Conservation (phyloP, 371 early-diverging fungal genomes). For the Homolaphlyctis polyrhiza region DNA sequence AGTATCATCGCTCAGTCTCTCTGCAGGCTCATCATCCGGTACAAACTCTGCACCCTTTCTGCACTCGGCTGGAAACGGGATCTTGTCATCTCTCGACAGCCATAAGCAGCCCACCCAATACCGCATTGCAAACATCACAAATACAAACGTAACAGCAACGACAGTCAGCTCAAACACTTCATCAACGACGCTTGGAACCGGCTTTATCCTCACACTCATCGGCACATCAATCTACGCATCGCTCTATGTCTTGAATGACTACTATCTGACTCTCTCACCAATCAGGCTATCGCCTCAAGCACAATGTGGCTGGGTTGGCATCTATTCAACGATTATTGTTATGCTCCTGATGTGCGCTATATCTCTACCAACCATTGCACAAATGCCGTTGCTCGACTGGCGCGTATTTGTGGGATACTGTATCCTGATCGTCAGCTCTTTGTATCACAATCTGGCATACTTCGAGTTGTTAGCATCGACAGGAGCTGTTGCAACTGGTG, state of each 20-base stretch:
- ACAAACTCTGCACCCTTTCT: too few relatives aligned
- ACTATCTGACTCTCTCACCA: slow-evolving; percentile 16
- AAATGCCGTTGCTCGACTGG: slow-evolving; percentile 46
- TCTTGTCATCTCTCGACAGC: too few relatives aligned
- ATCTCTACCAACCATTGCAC: slow-evolving; percentile 44
- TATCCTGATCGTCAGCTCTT: slow-evolving; percentile 31
- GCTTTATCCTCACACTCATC: slow-evolving; percentile 48
- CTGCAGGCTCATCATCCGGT: too few relatives aligned
- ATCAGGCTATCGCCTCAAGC: slow-evolving; percentile 36
- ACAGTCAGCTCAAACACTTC: too few relatives aligned
- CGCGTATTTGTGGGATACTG: slow-evolving; percentile 41
- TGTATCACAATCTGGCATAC: slow-evolving; percentile 48
- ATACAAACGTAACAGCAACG: too few relatives aligned
- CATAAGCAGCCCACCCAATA: too few relatives aligned
- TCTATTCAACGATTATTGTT: slow-evolving; percentile 42
- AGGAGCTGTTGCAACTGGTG: slow-evolving; percentile 38
- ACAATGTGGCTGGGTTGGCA: slow-evolving; percentile 50
- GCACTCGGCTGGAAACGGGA: too few relatives aligned
- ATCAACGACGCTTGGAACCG: slow-evolving; percentile 25
- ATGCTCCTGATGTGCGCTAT: slow-evolving; percentile 40
- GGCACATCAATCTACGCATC: slow-evolving; percentile 56
- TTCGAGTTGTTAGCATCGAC: slow-evolving; percentile 45
- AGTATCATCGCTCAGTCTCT: too few relatives aligned
- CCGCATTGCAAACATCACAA: too few relatives aligned
- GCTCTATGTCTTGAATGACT: slow-evolving; percentile 49